Evolutionary conservation across 2,329 filamentous ascomycete genomes (phyloP).

Genomic region (Leptographium wingfieldii): DNA sequence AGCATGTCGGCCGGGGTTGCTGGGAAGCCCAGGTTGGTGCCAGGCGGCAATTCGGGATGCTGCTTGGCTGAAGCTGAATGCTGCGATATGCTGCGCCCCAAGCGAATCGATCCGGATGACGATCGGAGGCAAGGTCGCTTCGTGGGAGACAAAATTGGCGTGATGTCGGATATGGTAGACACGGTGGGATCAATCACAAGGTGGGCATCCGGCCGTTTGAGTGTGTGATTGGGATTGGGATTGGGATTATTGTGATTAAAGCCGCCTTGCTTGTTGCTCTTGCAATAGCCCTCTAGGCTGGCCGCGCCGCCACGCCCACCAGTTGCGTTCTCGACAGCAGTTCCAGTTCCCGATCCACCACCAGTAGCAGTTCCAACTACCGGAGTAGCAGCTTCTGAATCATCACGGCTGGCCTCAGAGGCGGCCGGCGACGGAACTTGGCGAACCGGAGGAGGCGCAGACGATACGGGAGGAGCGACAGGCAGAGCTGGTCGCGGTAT

Average conservation of each 20-base stretch:
- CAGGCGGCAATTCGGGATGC: slow-evolving; percentile 15
- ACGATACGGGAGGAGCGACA: background rate
- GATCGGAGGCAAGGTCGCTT: background rate
- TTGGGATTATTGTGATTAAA: background rate
- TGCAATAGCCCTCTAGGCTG: background rate
- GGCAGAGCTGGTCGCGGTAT: background rate
- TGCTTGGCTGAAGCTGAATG: background rate
- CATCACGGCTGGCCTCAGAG: background rate
- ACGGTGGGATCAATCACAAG: background rate
- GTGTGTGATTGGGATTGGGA: background rate
- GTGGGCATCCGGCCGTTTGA: background rate
- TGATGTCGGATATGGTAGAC: background rate
- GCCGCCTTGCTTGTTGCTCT: background rate
- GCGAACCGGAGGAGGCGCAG: background rate
- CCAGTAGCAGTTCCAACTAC: background rate
- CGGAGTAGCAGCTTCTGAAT: background rate
- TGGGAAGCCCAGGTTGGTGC: background rate
- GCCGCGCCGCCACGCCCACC: background rate
- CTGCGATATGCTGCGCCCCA: background rate
- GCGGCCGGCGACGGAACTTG: background rate
- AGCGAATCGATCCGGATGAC: background rate
- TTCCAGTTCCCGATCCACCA: background rate
- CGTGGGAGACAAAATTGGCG: background rate
- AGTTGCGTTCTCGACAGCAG: background rate
- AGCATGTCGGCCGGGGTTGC: slow-evolving; percentile 24